Evolutionary conservation across 208 protist genomes (phyloP).

Genomic region (Crithidia acanthocephali): DNA sequence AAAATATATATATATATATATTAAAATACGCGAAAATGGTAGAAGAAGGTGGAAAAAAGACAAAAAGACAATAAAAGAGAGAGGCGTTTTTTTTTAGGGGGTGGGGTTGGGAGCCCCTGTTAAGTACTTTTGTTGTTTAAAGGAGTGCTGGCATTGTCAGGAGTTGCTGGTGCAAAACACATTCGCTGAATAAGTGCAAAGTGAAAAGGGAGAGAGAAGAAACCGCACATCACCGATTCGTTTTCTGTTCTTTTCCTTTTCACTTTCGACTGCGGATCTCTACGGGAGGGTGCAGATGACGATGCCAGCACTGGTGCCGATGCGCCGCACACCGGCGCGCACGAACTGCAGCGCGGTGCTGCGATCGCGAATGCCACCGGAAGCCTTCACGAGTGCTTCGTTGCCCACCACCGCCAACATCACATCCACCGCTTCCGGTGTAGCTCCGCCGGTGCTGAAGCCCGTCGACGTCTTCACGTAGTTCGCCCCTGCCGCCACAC

Average conservation of each 20-base stretch:
- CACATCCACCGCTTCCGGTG: slow-evolving; percentile 82
- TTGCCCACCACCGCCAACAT: slow-evolving; percentile 94
- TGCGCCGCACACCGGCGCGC: slow-evolving; percentile 80
- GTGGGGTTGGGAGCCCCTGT: too few species aligned
- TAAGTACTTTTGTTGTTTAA: too few species aligned
- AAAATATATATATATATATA: too few species aligned
- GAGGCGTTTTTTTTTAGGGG: neutral
- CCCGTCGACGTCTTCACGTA: slow-evolving; percentile 97
- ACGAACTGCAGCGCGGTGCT: slow-evolving; percentile 82
- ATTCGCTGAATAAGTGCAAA: too few species aligned
- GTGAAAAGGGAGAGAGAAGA: neutral
- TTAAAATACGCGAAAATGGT: too few species aligned
- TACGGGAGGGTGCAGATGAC: slow-evolving; percentile 49
- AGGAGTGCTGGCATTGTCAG: too few species aligned
- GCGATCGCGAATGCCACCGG: slow-evolving; percentile 88
- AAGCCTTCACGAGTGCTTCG: slow-evolving; percentile 83
- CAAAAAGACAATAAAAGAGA: neutral
- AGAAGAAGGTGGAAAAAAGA: too few species aligned
- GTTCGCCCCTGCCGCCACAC: slow-evolving; percentile 80
- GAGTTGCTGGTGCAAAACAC: too few species aligned
- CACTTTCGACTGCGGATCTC: neutral
- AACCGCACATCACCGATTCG: too few species aligned
- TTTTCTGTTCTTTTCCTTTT: too few species aligned
- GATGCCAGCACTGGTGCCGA: slow-evolving; percentile 92
- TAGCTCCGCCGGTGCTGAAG: slow-evolving; percentile 91